A percentile compares a stretch with the other conserved stretches of the same genome.
phyloP scores from a whole-genome alignment of 805 yeast genomes.

The Blastobotrys americana region DNA sequence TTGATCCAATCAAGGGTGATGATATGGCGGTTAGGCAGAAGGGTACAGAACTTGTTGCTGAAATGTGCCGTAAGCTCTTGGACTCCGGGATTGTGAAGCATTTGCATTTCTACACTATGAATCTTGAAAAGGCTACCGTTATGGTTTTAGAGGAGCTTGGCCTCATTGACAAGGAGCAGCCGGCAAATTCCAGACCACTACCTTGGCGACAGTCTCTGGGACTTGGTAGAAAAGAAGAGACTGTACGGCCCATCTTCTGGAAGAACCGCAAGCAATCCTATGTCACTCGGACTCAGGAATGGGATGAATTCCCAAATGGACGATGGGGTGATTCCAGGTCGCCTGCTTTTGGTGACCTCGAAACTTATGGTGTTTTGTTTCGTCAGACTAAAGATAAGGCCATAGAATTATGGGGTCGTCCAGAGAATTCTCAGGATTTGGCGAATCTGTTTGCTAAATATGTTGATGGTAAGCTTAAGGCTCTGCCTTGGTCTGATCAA shows the following conservation, averaged over 20 bases:
- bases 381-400: conserved; percentile 73
- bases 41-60: conserved; percentile 76
- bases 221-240: conserved; percentile 69
- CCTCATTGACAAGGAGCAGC: conserved; percentile 36
- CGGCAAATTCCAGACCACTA: conserved; percentile 31
- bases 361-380: conserved; percentile 69
- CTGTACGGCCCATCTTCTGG: conserved; percentile 95
- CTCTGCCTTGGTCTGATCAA: conserved; percentile 95
- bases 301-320: conserved; percentile 99
- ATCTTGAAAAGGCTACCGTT: conserved; percentile 81
- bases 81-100: conserved; percentile 71
- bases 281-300: conserved; percentile 78
- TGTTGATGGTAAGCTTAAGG: conserved; percentile 58
- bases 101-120: conserved; percentile 96
- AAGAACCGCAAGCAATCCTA: conserved; percentile 86
- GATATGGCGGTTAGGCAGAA: conserved; percentile 79
- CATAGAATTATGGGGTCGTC: conserved; percentile 82
- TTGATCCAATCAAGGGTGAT: conserved; percentile 83
- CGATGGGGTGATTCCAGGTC: conserved; percentile 98
- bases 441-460: conserved; percentile 59
- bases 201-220: conserved; percentile 94
- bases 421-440: conserved; percentile 52
- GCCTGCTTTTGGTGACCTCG: conserved; percentile 92
- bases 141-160: conserved; percentile 77
- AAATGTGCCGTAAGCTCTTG: conserved; percentile 69